Conservation (phyloP, 129 eudicot genomes). For the Calendula officinalis region DNA sequence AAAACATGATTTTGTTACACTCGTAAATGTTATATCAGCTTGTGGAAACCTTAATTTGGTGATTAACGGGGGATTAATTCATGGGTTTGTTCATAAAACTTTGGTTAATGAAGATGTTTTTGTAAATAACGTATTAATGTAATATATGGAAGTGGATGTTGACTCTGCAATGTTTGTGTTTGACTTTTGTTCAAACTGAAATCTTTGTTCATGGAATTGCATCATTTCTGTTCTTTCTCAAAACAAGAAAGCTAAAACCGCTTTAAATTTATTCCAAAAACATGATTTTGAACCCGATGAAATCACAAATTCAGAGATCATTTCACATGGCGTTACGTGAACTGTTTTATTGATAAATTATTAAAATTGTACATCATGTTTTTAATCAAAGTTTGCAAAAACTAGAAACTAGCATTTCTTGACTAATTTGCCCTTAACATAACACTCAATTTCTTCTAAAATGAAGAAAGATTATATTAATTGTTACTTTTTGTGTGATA, state of each 20-base stretch:
- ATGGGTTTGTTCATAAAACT: conserved; percentile 55
- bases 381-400: too few species aligned
- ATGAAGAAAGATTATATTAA: conserved; percentile 7
- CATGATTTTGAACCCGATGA: conserved; percentile 63
- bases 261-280: conserved; percentile 43
- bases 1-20: conserved; percentile 46
- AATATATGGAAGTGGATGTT: too few species aligned
- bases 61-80: conserved; percentile 43
- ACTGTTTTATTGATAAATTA: conserved; percentile 36
- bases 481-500: conserved; percentile 15
- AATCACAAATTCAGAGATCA: conserved; percentile 50
- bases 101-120: conserved; percentile 33
- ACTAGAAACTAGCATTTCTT: too few species aligned
- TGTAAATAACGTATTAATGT: conserved; percentile 57
- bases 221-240: conserved; percentile 57
- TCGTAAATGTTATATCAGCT: conserved; percentile 48
- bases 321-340: too few species aligned
- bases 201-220: conserved; percentile 74
- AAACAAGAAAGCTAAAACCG: conserved; percentile 47
- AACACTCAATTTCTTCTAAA: not conserved
- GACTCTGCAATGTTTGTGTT: conserved; percentile 48
- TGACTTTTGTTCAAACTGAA: conserved; percentile 35
- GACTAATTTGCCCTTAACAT: not conserved
- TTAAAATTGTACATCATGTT: too few species aligned
- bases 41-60: conserved; percentile 52